A percentile compares a stretch with the other conserved stretches of the same genome.
phyloP scores from a whole-genome alignment of 1,284 basidiomycete species.

The Marasmius fiardii region DNA sequence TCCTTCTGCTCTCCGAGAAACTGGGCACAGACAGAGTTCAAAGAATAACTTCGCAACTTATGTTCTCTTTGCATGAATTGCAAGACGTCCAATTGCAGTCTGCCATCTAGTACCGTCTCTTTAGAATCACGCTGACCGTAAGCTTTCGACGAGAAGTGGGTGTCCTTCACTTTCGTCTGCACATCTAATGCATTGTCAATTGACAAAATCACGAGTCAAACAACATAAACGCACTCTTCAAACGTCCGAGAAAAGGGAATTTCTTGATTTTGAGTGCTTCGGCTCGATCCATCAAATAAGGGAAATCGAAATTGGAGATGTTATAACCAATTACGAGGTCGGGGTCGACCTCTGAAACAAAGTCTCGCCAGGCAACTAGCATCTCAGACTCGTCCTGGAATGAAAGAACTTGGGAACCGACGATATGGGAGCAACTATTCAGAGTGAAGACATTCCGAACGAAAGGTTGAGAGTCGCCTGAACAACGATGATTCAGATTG shows the following conservation, averaged over 20 bases:
- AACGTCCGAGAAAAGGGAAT: constrained; percentile 79
- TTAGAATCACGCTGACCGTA: constrained; percentile 95
- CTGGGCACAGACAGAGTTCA: constrained; percentile 94
- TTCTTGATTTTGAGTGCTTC: constrained; percentile 70
- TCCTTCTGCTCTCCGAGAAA: constrained; percentile 97
- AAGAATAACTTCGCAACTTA: constrained; percentile 91
- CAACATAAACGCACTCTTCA: constrained; percentile 54
- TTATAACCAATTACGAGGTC: constrained; percentile 96
- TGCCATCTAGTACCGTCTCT: constrained; percentile 84
- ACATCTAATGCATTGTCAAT: constrained; percentile 42
- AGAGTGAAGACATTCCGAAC: constrained; percentile 96
- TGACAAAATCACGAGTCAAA: neutral
- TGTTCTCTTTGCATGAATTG: constrained; percentile 98
- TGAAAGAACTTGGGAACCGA: constrained; percentile 91
- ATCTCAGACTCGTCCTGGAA: constrained; percentile 75
- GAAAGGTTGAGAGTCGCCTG: constrained; percentile 88
- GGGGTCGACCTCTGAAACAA: constrained; percentile 85
- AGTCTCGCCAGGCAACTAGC: constrained; percentile 80
- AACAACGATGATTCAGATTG: constrained; percentile 4
- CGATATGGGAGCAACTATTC: constrained; percentile 89
- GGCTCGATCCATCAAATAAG: constrained; percentile 89
- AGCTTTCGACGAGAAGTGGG: constrained; percentile 95
- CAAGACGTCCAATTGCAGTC: constrained; percentile 89
- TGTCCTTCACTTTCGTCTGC: constrained; percentile 80
- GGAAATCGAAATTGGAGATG: constrained; percentile 88